Percentiles rank a stretch among this genome's conserved stretches.
Evolutionary conservation across 2,329 filamentous ascomycete species (phyloP).

Genomic region (Botrytis fabae): DNA sequence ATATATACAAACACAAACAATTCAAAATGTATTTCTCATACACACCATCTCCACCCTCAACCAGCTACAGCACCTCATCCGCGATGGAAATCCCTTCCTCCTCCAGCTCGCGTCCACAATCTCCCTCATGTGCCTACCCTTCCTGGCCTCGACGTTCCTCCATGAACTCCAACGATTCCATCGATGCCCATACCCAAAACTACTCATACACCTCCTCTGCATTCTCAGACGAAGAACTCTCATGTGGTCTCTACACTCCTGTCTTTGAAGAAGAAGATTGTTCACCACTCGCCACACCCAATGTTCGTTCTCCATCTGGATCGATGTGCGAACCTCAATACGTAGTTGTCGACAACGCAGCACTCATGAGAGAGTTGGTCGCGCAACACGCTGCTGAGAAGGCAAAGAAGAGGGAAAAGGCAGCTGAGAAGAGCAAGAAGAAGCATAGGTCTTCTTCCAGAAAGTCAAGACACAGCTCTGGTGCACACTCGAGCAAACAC

Average conservation of each 20-base stretch:
- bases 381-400: constrained; percentile 38
- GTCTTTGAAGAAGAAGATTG: constrained; percentile 52
- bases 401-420: constrained; percentile 35
- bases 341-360: constrained; percentile 35
- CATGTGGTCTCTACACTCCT: constrained; percentile 53
- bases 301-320: constrained; percentile 32
- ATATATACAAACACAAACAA: neutral
- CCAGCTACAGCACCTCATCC: constrained; percentile 31
- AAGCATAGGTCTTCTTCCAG: constrained; percentile 38
- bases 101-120: constrained; percentile 30
- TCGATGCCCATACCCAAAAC: constrained; percentile 29
- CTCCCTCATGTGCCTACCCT: constrained; percentile 53
- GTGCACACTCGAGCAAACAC: constrained; percentile 49
- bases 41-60: constrained; percentile 35
- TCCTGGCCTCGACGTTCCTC: constrained; percentile 59
- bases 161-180: constrained; percentile 41
- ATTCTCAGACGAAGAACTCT: constrained; percentile 55
- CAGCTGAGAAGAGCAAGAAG: constrained; percentile 21
- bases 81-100: constrained; percentile 37
- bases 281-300: constrained; percentile 43
- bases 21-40: constrained; percentile 36
- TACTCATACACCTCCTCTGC: constrained; percentile 33
- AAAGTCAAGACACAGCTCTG: constrained; percentile 35
- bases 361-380: constrained; percentile 37
- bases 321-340: constrained; percentile 29